phyloP scores from a whole-genome alignment of 2,329 filamentous ascomycete genomes.

The Trichoderma simmonsii region DNA sequence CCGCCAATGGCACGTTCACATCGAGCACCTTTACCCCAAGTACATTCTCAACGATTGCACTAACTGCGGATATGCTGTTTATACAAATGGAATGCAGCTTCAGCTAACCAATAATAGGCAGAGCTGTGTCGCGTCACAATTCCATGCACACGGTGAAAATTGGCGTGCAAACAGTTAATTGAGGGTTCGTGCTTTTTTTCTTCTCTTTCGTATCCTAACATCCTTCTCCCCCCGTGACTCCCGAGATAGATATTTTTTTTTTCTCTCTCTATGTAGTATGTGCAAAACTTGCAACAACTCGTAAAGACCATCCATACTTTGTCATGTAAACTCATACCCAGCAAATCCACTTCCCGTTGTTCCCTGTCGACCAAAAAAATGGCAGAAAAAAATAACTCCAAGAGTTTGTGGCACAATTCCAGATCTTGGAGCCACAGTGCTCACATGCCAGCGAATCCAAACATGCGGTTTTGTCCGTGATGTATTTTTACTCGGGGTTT shows the following conservation, averaged over 20 bases:
- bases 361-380: slow-evolving; percentile 11
- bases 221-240: slow-evolving; percentile 1
- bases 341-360: slow-evolving; percentile 6
- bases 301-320: slow-evolving; percentile 15
- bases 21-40: not conserved
- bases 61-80: not conserved
- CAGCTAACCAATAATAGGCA: not conserved
- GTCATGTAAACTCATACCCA: slow-evolving; percentile 5
- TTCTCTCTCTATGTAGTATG: slow-evolving; percentile 10
- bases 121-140: not conserved
- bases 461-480: not conserved
- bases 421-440: slow-evolving; percentile 12
- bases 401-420: slow-evolving; percentile 6
- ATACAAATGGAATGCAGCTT: not conserved
- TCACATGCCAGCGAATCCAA: slow-evolving; percentile 16
- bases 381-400: slow-evolving; percentile 6
- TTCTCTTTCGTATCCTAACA: not conserved
- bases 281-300: slow-evolving; percentile 13
- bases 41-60: not conserved
- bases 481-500: not conserved
- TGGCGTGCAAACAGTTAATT: not conserved
- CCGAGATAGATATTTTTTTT: not conserved
- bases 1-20: not conserved
- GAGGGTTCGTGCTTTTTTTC: not conserved
- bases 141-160: not conserved